These are phyloP conservation scores for Tricholoma sp. DNA, from an alignment of 768 basidiomycete species.

Conservation along the genomic window DNA sequence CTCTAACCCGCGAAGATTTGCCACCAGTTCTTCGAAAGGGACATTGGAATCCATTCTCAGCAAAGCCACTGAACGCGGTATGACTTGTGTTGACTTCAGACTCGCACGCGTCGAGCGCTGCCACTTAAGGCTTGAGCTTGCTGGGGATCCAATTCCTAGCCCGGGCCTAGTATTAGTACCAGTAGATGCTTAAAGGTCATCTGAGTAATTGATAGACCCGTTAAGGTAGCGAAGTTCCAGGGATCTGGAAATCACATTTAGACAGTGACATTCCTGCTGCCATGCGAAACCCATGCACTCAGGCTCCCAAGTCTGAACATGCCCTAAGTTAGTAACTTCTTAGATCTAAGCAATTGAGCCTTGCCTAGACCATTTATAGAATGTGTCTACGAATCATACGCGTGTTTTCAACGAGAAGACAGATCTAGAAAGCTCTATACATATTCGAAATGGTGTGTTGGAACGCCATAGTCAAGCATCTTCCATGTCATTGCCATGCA, in stretches of 20 bases:
- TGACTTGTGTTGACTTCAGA: background rate
- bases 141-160: background rate
- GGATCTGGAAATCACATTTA: background rate
- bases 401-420: no score
- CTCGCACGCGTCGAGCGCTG: no score
- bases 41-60: background rate
- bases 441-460: slow-evolving; percentile 34
- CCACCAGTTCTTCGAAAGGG: background rate
- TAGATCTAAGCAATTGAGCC: no score
- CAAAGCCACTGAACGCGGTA: no score
- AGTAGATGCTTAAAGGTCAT: background rate
- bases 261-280: background rate
- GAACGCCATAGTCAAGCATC: slow-evolving; percentile 76
- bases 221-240: background rate
- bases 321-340: no score
- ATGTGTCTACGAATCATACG: background rate
- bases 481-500: slow-evolving; percentile 40
- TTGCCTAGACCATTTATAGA: no score
- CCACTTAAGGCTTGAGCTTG: no score
- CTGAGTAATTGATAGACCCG: background rate
- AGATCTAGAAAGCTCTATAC: no score
- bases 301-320: no score
- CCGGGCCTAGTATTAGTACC: no score
- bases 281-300: no score
- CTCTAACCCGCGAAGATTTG: slow-evolving; percentile 15